Evolutionary conservation across 140 eudicot genomes (phyloP).

Genomic region (Cichorium intybus): DNA sequence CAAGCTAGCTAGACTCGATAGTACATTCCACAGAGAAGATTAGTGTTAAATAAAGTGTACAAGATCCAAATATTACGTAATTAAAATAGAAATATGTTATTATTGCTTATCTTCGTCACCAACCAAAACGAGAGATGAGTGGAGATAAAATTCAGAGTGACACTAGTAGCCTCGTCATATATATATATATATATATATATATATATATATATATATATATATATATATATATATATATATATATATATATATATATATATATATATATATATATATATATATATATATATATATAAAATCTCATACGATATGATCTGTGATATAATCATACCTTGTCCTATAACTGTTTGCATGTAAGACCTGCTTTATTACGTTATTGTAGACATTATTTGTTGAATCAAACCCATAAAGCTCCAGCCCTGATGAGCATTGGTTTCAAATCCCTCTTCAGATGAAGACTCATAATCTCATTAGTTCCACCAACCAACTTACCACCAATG

Average conservation of each 20-base stretch:
- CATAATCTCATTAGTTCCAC: conserved; percentile 62
- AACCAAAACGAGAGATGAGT: not conserved
- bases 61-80: not conserved
- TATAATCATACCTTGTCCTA: not conserved
- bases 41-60: not conserved
- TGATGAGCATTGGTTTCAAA: conserved; percentile 51
- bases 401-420: conserved; percentile 74
- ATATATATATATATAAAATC: not conserved
- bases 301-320: not conserved
- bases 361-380: not conserved
- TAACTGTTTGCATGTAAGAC: not conserved
- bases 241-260: too few relatives aligned
- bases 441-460: conserved; percentile 52
- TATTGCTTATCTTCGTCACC: not conserved
- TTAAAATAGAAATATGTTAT: not conserved
- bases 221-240: too few relatives aligned
- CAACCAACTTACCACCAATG: conserved; percentile 60
- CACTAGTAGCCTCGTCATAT: not conserved
- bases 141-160: not conserved
- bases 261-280: too few relatives aligned
- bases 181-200: too few relatives aligned
- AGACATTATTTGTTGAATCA: not conserved
- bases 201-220: too few relatives aligned
- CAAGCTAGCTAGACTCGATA: not conserved
- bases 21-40: not conserved